Conservation (phyloP, 352 stramenopile species). For the Thraustochytrium sp. region DNA sequence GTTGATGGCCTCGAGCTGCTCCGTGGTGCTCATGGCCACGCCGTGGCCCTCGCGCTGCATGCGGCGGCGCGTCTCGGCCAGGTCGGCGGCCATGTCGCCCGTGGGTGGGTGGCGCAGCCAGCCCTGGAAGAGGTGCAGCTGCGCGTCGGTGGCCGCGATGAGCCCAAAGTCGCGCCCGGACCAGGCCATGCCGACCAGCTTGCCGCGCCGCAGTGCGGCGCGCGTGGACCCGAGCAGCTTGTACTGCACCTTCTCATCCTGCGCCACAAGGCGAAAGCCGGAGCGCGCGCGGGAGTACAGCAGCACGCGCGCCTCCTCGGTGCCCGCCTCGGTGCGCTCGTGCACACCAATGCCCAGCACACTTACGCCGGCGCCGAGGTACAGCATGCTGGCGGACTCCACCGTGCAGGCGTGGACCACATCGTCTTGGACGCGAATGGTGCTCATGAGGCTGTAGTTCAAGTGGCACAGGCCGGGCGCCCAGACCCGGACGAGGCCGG, state of each 20-base stretch:
- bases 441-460: not conserved
- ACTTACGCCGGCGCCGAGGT: not conserved
- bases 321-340: not conserved
- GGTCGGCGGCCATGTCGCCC: not conserved
- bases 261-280: not conserved
- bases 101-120: not conserved
- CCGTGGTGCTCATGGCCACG: not conserved
- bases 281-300: constrained; percentile 11
- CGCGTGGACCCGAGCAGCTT: not conserved
- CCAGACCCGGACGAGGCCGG: not conserved
- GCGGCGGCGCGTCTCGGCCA: not conserved
- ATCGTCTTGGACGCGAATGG: constrained; percentile 6
- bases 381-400: not conserved
- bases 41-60: constrained; percentile 8
- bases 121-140: constrained; percentile 23
- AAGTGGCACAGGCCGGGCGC: constrained; percentile 12
- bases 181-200: constrained; percentile 13
- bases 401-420: not conserved
- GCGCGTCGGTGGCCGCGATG: not conserved
- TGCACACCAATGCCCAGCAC: not conserved
- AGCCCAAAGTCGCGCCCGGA: constrained; percentile 37
- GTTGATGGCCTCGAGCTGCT: constrained; percentile 23
- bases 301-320: not conserved
- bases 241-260: not conserved
- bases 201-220: not conserved